Conservation (phyloP, 768 basidiomycete genomes). For the Favolaschia claudopus region DNA sequence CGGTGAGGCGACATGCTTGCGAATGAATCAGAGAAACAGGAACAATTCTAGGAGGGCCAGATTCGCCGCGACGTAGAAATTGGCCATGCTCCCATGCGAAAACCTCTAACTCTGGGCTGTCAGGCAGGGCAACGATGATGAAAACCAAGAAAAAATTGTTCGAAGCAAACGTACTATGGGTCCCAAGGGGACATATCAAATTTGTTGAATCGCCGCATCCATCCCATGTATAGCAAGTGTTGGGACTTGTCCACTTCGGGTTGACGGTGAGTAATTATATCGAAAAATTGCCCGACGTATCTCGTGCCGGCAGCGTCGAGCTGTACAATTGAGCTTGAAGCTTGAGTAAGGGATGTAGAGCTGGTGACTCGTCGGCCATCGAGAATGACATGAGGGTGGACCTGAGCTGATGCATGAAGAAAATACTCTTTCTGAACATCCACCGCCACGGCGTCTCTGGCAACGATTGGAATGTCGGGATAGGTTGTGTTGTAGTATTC, state of each 20-base stretch:
- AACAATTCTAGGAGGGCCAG: background rate
- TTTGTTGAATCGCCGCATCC: slow-evolving; percentile 1
- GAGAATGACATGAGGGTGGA: background rate
- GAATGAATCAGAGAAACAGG: background rate
- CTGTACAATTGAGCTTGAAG: slow-evolving; percentile 5
- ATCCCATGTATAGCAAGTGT: background rate
- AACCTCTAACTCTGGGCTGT: slow-evolving; percentile 14
- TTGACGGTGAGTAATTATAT: slow-evolving; percentile 13
- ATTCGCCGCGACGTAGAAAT: background rate
- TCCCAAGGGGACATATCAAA: slow-evolving; percentile 11
- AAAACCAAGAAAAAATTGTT: background rate
- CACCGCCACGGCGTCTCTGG: background rate
- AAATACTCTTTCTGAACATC: background rate
- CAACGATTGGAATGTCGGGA: background rate
- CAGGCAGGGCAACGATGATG: background rate
- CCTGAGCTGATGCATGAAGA: background rate
- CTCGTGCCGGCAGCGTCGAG: slow-evolving; percentile 2
- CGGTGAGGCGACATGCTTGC: slow-evolving; percentile 11
- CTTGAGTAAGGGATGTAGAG: background rate
- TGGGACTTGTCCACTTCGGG: background rate
- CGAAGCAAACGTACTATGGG: slow-evolving; percentile 4
- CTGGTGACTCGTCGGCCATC: slow-evolving; percentile 2
- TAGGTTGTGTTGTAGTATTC: background rate
- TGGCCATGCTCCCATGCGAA: slow-evolving; percentile 12
- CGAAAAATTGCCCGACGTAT: slow-evolving; percentile 12